These are phyloP conservation scores for Pistacia vera DNA, from an alignment of 345 rosid genomes.

Conservation along the genomic window DNA sequence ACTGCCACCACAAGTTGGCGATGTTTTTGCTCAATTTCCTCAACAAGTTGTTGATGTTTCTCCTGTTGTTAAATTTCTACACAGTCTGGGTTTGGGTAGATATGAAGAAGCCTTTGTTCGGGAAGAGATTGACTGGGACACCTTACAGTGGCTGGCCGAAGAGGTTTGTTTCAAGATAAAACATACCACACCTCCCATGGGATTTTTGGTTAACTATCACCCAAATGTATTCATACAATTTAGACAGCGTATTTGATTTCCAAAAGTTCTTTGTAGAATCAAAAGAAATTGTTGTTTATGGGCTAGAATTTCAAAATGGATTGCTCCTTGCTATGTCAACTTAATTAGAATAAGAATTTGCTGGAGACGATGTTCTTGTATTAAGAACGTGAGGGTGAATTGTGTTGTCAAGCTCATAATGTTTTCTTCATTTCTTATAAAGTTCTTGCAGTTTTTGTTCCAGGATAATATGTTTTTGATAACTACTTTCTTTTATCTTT, in stretches of 20 bases:
- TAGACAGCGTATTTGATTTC: no score
- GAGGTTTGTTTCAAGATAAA: conserved; percentile 52
- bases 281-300: not conserved
- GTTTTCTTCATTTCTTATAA: not conserved
- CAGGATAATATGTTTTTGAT: not conserved
- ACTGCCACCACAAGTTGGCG: conserved; percentile 29
- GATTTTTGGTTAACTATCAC: not conserved
- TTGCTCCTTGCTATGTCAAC: not conserved
- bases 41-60: conserved; percentile 48
- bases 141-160: conserved; percentile 74
- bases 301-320: not conserved
- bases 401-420: not conserved
- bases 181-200: not conserved
- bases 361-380: no score
- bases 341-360: not conserved
- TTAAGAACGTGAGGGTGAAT: not conserved
- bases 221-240: not conserved
- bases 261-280: not conserved
- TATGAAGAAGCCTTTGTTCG: conserved; percentile 66
- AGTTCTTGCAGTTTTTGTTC: not conserved
- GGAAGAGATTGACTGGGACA: conserved; percentile 95
- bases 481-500: not conserved
- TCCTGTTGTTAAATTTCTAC: conserved; percentile 70
- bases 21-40: conserved; percentile 39
- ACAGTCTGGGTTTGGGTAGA: conserved; percentile 60